Evolutionary conservation across 495 filamentous ascomycete genomes (phyloP).

Genomic region (Bathelium albidoporum): DNA sequence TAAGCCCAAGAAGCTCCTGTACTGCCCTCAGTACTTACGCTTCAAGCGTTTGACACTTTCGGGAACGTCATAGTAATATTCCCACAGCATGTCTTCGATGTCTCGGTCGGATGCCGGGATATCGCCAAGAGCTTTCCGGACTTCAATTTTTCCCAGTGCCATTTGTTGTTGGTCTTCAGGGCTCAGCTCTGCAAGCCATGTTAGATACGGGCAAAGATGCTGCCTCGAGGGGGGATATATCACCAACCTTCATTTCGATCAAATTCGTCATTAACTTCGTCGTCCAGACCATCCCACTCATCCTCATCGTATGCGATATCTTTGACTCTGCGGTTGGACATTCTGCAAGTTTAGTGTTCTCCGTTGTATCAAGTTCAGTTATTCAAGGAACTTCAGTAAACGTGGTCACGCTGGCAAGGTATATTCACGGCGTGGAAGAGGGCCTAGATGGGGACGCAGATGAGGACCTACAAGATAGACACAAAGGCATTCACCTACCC

Average conservation of each 20-base stretch:
- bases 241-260: neutral
- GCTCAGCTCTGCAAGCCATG: neutral
- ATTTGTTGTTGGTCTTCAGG: neutral
- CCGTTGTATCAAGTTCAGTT: no score
- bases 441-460: no score
- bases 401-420: no score
- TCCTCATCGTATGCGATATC: conserved; percentile 1
- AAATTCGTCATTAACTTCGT: neutral
- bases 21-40: conserved; percentile 33
- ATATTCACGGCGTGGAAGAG: no score
- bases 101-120: conserved; percentile 44
- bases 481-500: no score
- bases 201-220: neutral
- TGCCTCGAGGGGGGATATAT: no score
- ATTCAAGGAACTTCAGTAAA: no score
- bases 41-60: conserved; percentile 73
- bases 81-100: conserved; percentile 83
- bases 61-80: conserved; percentile 88
- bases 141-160: neutral
- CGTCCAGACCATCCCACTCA: neutral
- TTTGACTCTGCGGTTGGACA: conserved; percentile 1
- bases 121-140: neutral
- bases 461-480: no score
- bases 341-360: neutral
- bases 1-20: conserved; percentile 13